These are phyloP conservation scores for Globisporangium cylindrosporum DNA, from an alignment of 352 stramenopile species.

Conservation along the genomic window DNA sequence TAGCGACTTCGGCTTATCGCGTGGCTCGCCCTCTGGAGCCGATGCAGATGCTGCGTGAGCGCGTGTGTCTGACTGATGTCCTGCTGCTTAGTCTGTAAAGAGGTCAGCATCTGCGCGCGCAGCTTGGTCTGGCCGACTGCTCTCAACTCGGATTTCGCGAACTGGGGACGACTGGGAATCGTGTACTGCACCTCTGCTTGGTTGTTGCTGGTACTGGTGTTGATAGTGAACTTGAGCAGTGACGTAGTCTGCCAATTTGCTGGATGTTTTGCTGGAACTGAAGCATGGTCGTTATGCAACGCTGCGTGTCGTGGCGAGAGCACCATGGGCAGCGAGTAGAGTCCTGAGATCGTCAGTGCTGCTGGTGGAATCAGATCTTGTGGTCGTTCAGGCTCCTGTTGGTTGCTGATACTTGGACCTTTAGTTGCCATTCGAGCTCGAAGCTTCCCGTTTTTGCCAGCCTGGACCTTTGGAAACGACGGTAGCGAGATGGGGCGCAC, in stretches of 20 bases:
- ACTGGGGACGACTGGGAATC: background rate
- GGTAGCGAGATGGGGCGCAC: background rate
- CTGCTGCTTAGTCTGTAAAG: conserved; percentile 20
- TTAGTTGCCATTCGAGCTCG: background rate
- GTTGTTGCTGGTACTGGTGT: background rate
- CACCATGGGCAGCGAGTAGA: conserved; percentile 4
- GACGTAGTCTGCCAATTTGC: background rate
- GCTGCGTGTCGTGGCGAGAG: conserved; percentile 7
- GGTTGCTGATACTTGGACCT: background rate
- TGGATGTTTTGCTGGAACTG: background rate
- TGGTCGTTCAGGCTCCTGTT: background rate
- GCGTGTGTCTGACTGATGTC: conserved; percentile 7
- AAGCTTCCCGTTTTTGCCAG: background rate
- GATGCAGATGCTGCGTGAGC: conserved; percentile 27
- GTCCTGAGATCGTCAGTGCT: background rate
- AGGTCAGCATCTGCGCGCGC: conserved; percentile 22
- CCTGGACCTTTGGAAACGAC: conserved; percentile 4
- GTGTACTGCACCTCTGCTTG: conserved; percentile 1
- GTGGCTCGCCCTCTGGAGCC: conserved; percentile 18
- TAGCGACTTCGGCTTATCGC: conserved; percentile 25
- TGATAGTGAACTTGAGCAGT: background rate
- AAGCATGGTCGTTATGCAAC: background rate
- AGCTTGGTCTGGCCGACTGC: conserved; percentile 22
- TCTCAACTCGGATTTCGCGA: background rate
- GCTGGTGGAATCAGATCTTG: background rate